Base-by-base conservation (phyloP, 257 asterid species). In the Lavandula angustifolia region DNA sequence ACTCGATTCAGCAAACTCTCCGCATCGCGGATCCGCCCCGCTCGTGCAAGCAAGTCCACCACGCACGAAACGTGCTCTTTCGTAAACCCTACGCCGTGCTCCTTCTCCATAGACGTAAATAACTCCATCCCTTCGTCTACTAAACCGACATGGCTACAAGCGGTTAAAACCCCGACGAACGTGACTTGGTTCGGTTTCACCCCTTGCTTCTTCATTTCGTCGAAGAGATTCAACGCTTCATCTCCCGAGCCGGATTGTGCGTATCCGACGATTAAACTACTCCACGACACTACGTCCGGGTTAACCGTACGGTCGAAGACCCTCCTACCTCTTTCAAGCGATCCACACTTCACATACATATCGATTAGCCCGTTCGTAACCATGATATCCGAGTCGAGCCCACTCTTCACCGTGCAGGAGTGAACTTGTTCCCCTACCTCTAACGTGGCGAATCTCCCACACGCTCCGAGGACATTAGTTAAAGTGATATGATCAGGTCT, bases 121-220 rank as follows among this genome's bases (percentile, higher is more conserved):
- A 88, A 16, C 57, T 54, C 54, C 88, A 84, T 79, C 43, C 96
- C 96, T 75, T 88, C 95, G 32, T 86, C 82, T 29, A 86, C 91
- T 61, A 82, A 78, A 41, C 96, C 96, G 33, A 84, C 84, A 38
- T 88, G 92, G 33, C 95, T 85, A 13, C 96, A 88, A 65, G 96
- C 95, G 11, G 89, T 88, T 70, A 88, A 61, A 63, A 80, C 89
- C n/a, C 95, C 96, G 0, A 88, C 87, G 3, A 85, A 64, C 0
- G 92, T 88, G 54, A 88, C 94, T 54, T 82, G 87, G 75, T 84
- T 88, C 14, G 96, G 95, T 55, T 73, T 82, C 46, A 78, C 33
- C 10, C 84, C 81, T 51, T 49, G 80, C 60, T 66, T 55, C 67
- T 76, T 85, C 95, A 88, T 85, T 70, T 67, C 69, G 16, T 5